A percentile compares a stretch with the other conserved stretches of the same genome.
These are phyloP conservation scores for Fusarium foetens DNA, from an alignment of 2,329 filamentous ascomycete species.

Conservation along the genomic window DNA sequence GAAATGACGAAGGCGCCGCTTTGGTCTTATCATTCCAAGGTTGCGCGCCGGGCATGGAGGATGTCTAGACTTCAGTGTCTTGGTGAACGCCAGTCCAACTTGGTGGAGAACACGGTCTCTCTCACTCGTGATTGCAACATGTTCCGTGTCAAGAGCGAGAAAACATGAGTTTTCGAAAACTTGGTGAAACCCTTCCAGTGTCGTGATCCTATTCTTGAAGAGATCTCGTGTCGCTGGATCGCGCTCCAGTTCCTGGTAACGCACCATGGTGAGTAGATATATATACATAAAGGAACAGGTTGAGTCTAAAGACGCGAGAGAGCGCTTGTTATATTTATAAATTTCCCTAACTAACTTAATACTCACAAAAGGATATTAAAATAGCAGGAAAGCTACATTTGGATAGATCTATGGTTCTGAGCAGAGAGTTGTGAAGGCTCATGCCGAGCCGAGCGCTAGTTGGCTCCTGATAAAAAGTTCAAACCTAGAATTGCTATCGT, in stretches of 20 bases:
- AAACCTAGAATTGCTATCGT: fast-evolving
- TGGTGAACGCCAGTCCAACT: slow-evolving; percentile 25
- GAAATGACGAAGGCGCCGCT: slow-evolving; percentile 4
- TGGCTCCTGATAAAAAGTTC: fast-evolving
- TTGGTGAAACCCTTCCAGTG: not conserved
- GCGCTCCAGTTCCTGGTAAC: slow-evolving; percentile 45
- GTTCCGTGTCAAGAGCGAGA: slow-evolving; percentile 57
- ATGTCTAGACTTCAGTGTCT: not conserved
- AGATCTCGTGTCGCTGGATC: slow-evolving; percentile 17
- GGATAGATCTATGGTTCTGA: no score
- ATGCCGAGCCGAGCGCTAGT: fast-evolving
- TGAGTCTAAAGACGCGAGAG: fast-evolving
- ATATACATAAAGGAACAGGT: not conserved
- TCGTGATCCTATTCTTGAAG: slow-evolving; percentile 22
- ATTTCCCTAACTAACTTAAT: not conserved
- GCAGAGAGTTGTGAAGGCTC: fast-evolving
- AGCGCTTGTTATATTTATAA: not conserved
- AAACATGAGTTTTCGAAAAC: slow-evolving; percentile 56
- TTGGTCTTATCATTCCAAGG: not conserved
- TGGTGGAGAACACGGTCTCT: slow-evolving; percentile 27
- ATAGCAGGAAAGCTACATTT: no score
- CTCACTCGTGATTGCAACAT: slow-evolving; percentile 67
- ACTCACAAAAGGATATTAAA: no score
- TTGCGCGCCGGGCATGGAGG: not conserved
- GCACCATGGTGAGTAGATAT: slow-evolving; percentile 49